Conservation (phyloP, 805 yeast species). For the Scheffersomyces amazonensis region DNA sequence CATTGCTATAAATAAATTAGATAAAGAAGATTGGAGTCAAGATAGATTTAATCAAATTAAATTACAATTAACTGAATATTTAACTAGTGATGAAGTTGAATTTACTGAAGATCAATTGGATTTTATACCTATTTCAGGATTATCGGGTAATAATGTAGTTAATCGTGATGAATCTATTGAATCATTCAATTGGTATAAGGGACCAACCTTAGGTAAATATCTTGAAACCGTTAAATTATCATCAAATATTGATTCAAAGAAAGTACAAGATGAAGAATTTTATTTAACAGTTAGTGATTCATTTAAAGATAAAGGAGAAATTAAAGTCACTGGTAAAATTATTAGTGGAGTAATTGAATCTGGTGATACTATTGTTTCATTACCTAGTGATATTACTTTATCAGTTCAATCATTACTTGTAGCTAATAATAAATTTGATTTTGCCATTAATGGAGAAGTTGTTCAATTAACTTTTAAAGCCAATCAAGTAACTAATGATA, state of each 20-base stretch:
- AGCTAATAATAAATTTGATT: constrained; percentile 42
- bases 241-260: constrained; percentile 7
- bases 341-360: constrained; percentile 66
- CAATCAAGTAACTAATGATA: constrained; percentile 45
- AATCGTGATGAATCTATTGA: constrained; percentile 28
- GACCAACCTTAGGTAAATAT: constrained; percentile 40
- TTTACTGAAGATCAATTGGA: constrained; percentile 39
- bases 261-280: constrained; percentile 42
- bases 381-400: constrained; percentile 48
- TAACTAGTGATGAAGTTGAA: constrained; percentile 49
- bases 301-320: constrained; percentile 44
- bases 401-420: constrained; percentile 40
- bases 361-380: constrained; percentile 60
- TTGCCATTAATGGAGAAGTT: constrained; percentile 59
- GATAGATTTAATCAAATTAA: constrained; percentile 50
- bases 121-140: constrained; percentile 70
- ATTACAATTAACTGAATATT: constrained; percentile 46
- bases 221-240: constrained; percentile 32
- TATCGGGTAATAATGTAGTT: constrained; percentile 64
- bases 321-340: constrained; percentile 62
- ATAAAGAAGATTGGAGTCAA: constrained; percentile 56
- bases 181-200: constrained; percentile 44
- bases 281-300: constrained; percentile 65
- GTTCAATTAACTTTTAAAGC: constrained; percentile 47
- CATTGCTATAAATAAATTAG: constrained; percentile 71